Conservation (phyloP, 805 yeast genomes). For the Saccharomycopsis fodiens region DNA sequence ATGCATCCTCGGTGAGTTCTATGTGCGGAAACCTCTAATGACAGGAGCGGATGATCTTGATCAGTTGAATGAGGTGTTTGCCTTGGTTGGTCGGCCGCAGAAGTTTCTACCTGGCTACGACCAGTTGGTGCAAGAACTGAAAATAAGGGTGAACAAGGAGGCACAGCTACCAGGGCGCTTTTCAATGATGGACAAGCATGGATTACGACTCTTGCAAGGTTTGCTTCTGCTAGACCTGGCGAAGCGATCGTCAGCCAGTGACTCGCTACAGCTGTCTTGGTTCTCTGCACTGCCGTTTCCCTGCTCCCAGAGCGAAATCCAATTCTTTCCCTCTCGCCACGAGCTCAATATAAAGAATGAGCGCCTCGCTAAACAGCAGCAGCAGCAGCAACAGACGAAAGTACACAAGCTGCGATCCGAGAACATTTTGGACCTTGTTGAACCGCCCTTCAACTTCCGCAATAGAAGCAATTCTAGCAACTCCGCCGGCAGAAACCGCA, state of each 20-base stretch:
- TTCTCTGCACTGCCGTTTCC: conserved; percentile 66
- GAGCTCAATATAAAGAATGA: conserved; percentile 67
- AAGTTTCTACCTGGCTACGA: conserved; percentile 18
- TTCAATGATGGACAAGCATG: conserved; percentile 32
- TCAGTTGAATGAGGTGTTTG: conserved; percentile 78
- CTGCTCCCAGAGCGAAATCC: conserved; percentile 43
- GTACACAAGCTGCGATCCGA: conserved; percentile 2
- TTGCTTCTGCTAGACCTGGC: conserved; percentile 65
- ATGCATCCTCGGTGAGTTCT: conserved; percentile 90
- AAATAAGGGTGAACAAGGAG: conserved; percentile 23
- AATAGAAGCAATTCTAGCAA: conserved; percentile 3
- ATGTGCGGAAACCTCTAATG: conserved; percentile 70
- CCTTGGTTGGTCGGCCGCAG: conserved; percentile 71
- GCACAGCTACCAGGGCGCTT: conserved; percentile 46
- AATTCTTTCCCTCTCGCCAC: conserved; percentile 77
- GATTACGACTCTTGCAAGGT: conserved; percentile 50
- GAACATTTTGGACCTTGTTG: conserved; percentile 5
- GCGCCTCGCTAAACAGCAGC: conserved; percentile 12
- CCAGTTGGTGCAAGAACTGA: conserved; percentile 15
- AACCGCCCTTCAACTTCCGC: neutral
- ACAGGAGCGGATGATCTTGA: conserved; percentile 83
- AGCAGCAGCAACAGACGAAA: conserved; percentile 9
- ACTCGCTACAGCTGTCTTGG: conserved; percentile 65
- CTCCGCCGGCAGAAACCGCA: neutral
- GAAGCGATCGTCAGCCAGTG: conserved; percentile 68